A percentile compares a stretch with the other conserved stretches of the same genome.
Conservation (phyloP, 2,329 filamentous ascomycete species). For the Dactylellina leptospora region DNA sequence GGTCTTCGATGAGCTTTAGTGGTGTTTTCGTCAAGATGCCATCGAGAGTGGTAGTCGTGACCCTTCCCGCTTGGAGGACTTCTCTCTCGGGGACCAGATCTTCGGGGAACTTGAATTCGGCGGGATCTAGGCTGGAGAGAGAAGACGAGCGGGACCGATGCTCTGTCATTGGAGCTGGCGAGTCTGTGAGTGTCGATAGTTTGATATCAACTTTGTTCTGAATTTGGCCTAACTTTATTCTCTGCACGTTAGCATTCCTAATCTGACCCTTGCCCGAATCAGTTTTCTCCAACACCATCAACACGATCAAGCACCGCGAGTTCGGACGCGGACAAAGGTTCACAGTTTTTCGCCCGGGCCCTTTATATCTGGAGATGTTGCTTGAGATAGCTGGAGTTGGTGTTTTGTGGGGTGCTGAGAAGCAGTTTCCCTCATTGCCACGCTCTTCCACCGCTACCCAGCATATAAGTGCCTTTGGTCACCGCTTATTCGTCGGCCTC, state of each 20-base stretch:
- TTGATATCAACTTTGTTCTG: neutral
- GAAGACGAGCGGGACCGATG: conserved; percentile 41
- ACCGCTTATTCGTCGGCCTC: no score
- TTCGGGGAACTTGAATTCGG: conserved; percentile 46
- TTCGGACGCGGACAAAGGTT: no score
- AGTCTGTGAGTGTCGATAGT: neutral
- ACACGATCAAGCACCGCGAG: no score
- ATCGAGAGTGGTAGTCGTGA: conserved; percentile 72
- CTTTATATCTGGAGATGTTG: no score
- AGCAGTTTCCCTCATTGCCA: neutral
- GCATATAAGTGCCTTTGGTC: no score
- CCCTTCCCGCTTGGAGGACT: conserved; percentile 55
- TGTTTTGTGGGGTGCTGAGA: neutral
- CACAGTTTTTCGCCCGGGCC: no score
- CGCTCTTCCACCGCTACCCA: no score
- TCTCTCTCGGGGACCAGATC: conserved; percentile 44
- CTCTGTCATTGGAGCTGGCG: conserved; percentile 17
- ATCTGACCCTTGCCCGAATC: neutral
- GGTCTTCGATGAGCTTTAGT: conserved; percentile 82
- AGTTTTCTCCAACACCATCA: conserved; percentile 1
- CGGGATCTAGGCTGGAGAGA: conserved; percentile 41
- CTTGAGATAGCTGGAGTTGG: neutral
- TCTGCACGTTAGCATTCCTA: neutral
- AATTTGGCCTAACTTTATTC: neutral
- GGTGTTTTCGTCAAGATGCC: conserved; percentile 72